Base-by-base conservation (phyloP, 257 asterid species). In the Nicotiana noctiflora region DNA sequence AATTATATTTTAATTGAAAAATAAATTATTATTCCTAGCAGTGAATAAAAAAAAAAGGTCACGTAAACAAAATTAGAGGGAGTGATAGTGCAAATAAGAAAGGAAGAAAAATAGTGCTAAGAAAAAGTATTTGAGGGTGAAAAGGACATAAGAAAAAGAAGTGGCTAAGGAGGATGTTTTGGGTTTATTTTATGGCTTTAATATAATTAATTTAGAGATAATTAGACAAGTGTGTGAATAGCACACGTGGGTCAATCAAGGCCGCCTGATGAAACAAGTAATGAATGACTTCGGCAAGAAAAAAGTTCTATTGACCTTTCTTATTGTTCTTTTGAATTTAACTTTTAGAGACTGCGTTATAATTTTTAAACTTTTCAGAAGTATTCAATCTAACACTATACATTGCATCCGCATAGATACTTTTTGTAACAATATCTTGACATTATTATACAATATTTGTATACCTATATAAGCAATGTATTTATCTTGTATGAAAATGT, bases 241-340 rank as follows among this genome's bases (percentile, higher is more conserved):
- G 15, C 25, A 75, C 90, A 89, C 92, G 90, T 89, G 96, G 89
- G 90, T 86, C 89, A 87, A 82, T 59, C 84, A 65, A 70, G 91
- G 91, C 90, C 85, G 89, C 93, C 77, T 70, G 72, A 87, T 82
- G 88, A 82, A 83, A 70, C 75, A 46, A 72, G 60, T 59, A 78
- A 44, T 82, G 74, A 81, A 67, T 83, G 81, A 83, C 83, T 87
- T 79, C 90, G 84, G 76, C 76, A 19, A 51, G 0, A 19, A 34
- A 1, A 37, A 37, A 14, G 25, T 81, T 83, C 21, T 82, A 62
- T 59, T 74, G 82, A 67, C 49, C 53, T 27, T 17, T 59, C 18
- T 76, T 62, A 64, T 2, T n/a, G 61, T 61, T 74, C 52, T 61
- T 70, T 44, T 44, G 10, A 40, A 2, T 40, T 68, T 29, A 11